phyloP scores from a whole-genome alignment of 371 early-diverging fungal genomes.

The Apophysomyces ossiformis region DNA sequence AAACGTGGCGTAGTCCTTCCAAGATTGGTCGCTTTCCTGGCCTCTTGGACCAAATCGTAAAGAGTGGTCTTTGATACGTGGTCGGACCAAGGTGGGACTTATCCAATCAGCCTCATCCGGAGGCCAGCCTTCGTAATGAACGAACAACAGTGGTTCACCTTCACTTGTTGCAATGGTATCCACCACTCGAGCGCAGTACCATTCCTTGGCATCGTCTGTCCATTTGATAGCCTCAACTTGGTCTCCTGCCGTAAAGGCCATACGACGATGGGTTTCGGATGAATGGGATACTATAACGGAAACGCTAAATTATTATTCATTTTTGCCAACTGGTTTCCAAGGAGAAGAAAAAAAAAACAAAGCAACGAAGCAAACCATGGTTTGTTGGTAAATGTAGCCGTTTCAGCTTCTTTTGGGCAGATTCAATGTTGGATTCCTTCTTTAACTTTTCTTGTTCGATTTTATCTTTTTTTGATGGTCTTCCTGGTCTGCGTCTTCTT shows the following conservation, averaged over 20 bases:
- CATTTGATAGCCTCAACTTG: constrained; percentile 47
- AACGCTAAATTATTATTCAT: no score
- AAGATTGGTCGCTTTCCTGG: constrained; percentile 52
- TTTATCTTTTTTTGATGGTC: no score
- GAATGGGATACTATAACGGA: no score
- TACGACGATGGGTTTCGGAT: no score
- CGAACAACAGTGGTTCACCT: constrained; percentile 31
- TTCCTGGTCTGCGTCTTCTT: no score
- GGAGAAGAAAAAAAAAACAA: no score
- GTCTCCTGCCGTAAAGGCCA: constrained; percentile 25
- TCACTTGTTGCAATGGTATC: constrained; percentile 19
- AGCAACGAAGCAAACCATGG: no score
- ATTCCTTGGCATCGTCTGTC: constrained; percentile 35
- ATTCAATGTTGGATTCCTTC: no score
- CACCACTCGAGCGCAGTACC: constrained; percentile 49
- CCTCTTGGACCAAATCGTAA: constrained; percentile 55
- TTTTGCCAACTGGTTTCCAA: no score
- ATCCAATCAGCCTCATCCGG: constrained; percentile 67
- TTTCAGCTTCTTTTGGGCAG: no score
- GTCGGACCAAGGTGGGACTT: constrained; percentile 34
- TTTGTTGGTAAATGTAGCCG: no score
- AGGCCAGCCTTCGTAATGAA: constrained; percentile 66
- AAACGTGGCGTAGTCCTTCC: constrained; percentile 60
- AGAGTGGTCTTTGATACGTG: background rate
- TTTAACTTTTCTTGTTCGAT: no score